Percentiles rank a stretch among this genome's conserved stretches.
These are phyloP conservation scores for Auxenochlorella pyrenoidosa DNA, from an alignment of 139 green algal genomes.

Conservation along the genomic window DNA sequence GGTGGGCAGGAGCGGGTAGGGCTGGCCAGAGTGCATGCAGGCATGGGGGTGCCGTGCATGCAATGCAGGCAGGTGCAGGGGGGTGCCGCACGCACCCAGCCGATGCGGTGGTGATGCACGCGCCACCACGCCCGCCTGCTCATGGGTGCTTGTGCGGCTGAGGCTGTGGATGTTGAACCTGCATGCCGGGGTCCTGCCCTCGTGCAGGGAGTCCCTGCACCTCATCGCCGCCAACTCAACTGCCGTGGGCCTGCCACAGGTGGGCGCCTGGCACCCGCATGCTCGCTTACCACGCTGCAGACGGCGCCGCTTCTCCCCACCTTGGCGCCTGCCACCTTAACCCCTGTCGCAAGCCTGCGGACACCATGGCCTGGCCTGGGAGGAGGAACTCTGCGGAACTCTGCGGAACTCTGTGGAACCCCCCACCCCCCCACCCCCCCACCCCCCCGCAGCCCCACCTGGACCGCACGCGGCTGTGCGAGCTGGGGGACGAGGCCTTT, in stretches of 20 bases:
- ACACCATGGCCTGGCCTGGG: too few relatives aligned
- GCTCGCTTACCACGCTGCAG: too few relatives aligned
- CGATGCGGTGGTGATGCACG: too few relatives aligned
- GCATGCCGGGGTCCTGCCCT: background rate
- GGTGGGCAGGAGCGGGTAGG: background rate
- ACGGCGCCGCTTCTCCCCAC: too few relatives aligned
- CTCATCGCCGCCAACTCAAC: constrained; percentile 66
- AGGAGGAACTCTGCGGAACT: too few relatives aligned
- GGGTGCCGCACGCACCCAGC: too few relatives aligned
- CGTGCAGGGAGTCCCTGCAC: constrained; percentile 1
- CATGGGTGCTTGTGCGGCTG: too few relatives aligned
- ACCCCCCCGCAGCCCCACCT: constrained; percentile 84
- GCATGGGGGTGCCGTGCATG: background rate
- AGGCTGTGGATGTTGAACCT: background rate
- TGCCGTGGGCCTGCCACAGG: constrained; percentile 65
- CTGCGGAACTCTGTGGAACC: too few relatives aligned
- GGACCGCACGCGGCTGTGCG: constrained; percentile 81
- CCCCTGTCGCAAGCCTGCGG: too few relatives aligned
- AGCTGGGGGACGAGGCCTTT: constrained; percentile 57
- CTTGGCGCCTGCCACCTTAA: too few relatives aligned
- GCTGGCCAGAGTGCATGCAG: background rate
- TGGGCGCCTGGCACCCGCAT: too few relatives aligned
- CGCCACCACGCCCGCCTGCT: too few relatives aligned
- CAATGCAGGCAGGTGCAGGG: background rate
- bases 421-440: background rate